A percentile compares a stretch with the other conserved stretches of the same genome.
Evolutionary conservation across 2,329 filamentous ascomycete species (phyloP).

Genomic region (Thermoascus crustaceus): DNA sequence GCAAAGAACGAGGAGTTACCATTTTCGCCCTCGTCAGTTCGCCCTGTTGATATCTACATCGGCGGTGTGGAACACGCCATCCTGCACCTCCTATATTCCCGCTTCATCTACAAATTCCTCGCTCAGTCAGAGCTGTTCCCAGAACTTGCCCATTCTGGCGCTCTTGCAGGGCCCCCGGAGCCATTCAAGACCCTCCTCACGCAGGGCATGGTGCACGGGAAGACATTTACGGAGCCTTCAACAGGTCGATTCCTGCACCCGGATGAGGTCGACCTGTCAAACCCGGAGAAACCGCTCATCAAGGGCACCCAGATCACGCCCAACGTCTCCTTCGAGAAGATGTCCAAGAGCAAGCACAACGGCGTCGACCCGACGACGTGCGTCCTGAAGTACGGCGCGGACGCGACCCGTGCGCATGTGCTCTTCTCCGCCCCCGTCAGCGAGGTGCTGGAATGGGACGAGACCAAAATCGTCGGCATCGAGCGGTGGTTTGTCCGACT

Average conservation of each 20-base stretch:
- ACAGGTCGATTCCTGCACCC: slow-evolving; percentile 71
- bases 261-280: slow-evolving; percentile 60
- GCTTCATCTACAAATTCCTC: slow-evolving; percentile 85
- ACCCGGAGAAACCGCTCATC: slow-evolving; percentile 52
- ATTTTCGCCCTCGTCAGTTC: slow-evolving; percentile 49
- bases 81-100: slow-evolving; percentile 76
- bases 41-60: slow-evolving; percentile 82
- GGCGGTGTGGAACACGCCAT: slow-evolving; percentile 89
- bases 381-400: slow-evolving; percentile 68
- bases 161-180: slow-evolving; percentile 46
- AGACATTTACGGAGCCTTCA: slow-evolving; percentile 66
- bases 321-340: slow-evolving; percentile 70
- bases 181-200: slow-evolving; percentile 77
- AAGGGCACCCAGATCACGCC: slow-evolving; percentile 51
- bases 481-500: slow-evolving; percentile 71
- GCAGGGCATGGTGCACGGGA: slow-evolving; percentile 90
- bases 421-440: slow-evolving; percentile 79
- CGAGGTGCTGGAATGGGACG: slow-evolving; percentile 83
- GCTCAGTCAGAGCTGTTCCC: slow-evolving; percentile 42
- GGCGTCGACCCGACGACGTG: slow-evolving; percentile 72
- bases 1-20: slow-evolving; percentile 54
- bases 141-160: slow-evolving; percentile 26
- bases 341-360: slow-evolving; percentile 93
- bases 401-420: slow-evolving; percentile 77
- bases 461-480: slow-evolving; percentile 69